Evolutionary conservation across 2,329 filamentous ascomycete genomes (phyloP), one percentile per base, ranked within the genome.

Genomic region (Harringtonia lauricola): DNA sequence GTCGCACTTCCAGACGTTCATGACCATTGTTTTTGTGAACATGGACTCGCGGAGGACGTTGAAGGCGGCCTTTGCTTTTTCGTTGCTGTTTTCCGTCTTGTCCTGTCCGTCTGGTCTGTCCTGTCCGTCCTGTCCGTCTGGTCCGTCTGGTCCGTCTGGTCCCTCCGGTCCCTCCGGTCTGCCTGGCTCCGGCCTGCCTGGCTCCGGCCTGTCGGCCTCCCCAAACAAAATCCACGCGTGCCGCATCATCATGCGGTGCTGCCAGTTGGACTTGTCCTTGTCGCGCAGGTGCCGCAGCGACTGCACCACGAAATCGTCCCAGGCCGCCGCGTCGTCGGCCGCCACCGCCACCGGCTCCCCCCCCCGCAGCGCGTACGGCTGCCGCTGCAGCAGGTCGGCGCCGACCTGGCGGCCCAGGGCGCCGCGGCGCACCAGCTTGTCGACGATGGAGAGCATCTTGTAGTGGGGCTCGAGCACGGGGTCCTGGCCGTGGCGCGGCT

Each of bases 1-100:
- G 51, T 95, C 89, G 31, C 89, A 92, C 53, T 89, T 90, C 89
- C 89, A 95, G 4, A 95, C 87, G 56, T 94, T 90, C 60, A 95
- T 81, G 1, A 85, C 82, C 82, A 94, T 94, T 0, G 87, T 94
- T 64, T 95, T 95, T 33, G 89, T 94, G 52, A 95, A 90, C 74
- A 79, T 79, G 48, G 69, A 74, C 46, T 79, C 75, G 37, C 72
- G 64, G 43, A 95, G 82, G 35, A 94, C 83, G 42, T 78, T 73
- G 40, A 87, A 89, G 14, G 94, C 76, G 43, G 90, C 85, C 55
- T 81, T 76, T 52, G 88, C 89, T 19, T 84, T 81, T 28, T 74
- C 76, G 14, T 22, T 13, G 33, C 18, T 8, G 38, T 15, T 3
- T 29, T 14, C 13, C 33, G 7, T 19, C 8, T 8, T 35, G n/a